These are phyloP conservation scores for Mycena galopus DNA, from an alignment of 768 basidiomycete species.

Conservation along the genomic window DNA sequence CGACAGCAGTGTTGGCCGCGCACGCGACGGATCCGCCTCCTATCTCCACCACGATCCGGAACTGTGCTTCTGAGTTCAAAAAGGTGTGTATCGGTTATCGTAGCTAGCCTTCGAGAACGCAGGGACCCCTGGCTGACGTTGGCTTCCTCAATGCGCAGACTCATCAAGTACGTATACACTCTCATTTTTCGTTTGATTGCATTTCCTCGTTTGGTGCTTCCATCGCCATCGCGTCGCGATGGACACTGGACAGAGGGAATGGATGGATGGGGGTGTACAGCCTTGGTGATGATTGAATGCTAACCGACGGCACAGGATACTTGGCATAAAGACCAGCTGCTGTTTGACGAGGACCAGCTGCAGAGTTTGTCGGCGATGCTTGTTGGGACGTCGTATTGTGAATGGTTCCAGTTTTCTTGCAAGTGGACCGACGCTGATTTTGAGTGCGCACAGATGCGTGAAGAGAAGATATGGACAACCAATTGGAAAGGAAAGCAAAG, in stretches of 20 bases:
- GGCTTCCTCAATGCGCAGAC: constrained; percentile 54
- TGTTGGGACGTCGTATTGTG: constrained; percentile 91
- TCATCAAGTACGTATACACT: constrained; percentile 63
- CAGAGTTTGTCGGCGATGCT: constrained; percentile 90
- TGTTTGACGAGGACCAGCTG: constrained; percentile 91
- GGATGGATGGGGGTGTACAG: not conserved
- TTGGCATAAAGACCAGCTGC: constrained; percentile 90
- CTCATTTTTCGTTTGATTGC: not conserved
- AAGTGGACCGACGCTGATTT: constrained; percentile 6
- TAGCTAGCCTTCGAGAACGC: constrained; percentile 19
- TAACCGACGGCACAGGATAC: constrained; percentile 69
- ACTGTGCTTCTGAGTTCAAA: constrained; percentile 88
- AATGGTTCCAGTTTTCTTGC: constrained; percentile 44
- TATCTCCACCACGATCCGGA: constrained; percentile 90
- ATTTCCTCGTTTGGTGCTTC: not conserved
- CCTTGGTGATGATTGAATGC: constrained; percentile 21
- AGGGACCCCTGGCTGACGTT: constrained; percentile 29
- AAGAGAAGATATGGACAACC: not conserved
- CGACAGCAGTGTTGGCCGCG: constrained; percentile 70
- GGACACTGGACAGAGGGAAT: not conserved
- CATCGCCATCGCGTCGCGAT: not conserved
- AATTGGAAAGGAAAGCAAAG: not conserved
- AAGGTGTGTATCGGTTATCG: constrained; percentile 62
- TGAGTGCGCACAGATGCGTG: constrained; percentile 30
- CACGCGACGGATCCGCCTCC: constrained; percentile 91